Evolutionary conservation across 805 yeast species (phyloP).

Genomic region (Clavispora phyllophila): DNA sequence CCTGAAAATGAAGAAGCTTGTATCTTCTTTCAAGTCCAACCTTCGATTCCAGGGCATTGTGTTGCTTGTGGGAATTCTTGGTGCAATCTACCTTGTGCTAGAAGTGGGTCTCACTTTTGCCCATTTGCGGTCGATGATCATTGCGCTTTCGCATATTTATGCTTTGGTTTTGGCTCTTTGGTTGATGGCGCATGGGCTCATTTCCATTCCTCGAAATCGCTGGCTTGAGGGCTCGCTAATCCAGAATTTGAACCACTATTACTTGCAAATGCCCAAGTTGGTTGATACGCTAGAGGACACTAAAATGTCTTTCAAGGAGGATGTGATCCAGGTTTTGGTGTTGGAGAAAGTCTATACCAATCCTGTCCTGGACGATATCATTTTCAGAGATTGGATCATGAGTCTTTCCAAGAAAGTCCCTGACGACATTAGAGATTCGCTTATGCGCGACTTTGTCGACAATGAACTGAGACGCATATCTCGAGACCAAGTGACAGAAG

Average conservation of each 20-base stretch:
- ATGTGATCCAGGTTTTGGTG: conserved; percentile 52
- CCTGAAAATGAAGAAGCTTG: conserved; percentile 40
- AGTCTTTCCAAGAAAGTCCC: conserved; percentile 46
- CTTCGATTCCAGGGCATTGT: conserved; percentile 57
- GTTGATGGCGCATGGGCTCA: conserved; percentile 81
- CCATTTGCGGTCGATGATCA: conserved; percentile 60
- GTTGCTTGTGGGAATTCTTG: conserved; percentile 47
- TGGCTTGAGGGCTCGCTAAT: conserved; percentile 33
- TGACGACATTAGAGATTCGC: conserved; percentile 25
- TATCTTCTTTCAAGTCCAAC: conserved; percentile 54
- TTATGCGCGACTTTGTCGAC: conserved; percentile 26
- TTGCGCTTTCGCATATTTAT: conserved; percentile 74
- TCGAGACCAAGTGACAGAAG: conserved; percentile 32
- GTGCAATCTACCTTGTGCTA: conserved; percentile 53
- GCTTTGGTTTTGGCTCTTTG: conserved; percentile 70
- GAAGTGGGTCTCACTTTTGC: conserved; percentile 49
- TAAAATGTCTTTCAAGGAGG: conserved; percentile 56
- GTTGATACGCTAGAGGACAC: conserved; percentile 63
- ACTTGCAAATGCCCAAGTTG: conserved; percentile 50
- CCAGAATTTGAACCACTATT: conserved; percentile 31
- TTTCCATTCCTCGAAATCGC: conserved; percentile 54
- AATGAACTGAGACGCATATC: conserved; percentile 18
- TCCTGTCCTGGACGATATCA: conserved; percentile 24
- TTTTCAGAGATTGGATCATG: conserved; percentile 61
- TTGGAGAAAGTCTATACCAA: conserved; percentile 42